These are phyloP conservation scores for Reticulascus tulasneorum DNA, from an alignment of 2,329 filamentous ascomycete genomes.

Conservation along the genomic window DNA sequence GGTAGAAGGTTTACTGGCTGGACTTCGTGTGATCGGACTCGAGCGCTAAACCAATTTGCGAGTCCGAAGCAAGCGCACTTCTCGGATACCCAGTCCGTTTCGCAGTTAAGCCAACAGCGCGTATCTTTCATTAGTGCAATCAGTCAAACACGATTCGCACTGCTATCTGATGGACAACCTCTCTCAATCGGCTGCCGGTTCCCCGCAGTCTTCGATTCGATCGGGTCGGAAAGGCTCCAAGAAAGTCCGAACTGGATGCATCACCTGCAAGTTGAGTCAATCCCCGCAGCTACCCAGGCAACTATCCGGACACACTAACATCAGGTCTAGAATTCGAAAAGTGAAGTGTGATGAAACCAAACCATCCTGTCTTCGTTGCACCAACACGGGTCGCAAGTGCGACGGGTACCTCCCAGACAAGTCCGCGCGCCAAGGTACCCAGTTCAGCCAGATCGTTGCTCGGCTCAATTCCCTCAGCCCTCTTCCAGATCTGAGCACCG, in stretches of 20 bases:
- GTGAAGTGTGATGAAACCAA: slow-evolving; percentile 56
- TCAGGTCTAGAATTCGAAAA: slow-evolving; percentile 40
- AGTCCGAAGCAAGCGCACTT: no score
- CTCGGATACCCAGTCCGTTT: no score
- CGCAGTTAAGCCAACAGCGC: no score
- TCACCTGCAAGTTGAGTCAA: slow-evolving; percentile 53
- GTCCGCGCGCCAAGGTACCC: slow-evolving; percentile 8
- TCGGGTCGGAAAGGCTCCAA: slow-evolving; percentile 36
- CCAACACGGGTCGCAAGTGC: slow-evolving; percentile 51
- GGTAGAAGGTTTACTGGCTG: no score
- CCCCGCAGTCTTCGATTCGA: not conserved
- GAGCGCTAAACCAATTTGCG: no score
- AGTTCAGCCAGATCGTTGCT: slow-evolving; percentile 13
- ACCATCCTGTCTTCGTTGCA: slow-evolving; percentile 49
- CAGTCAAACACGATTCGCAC: no score
- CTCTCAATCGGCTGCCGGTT: slow-evolving; percentile 5
- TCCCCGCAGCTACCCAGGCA: no score
- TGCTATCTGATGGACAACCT: no score
- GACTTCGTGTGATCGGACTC: no score
- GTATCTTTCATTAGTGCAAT: no score
- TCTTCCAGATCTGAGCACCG: slow-evolving; percentile 2
- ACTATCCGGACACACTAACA: not conserved
- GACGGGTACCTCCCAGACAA: slow-evolving; percentile 45
- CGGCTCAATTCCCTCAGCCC: slow-evolving; percentile 13
- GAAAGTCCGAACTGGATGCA: slow-evolving; percentile 47